A percentile compares a stretch with the other conserved stretches of the same genome.
These are phyloP conservation scores for Entoloma clypeatum DNA, from an alignment of 1,284 basidiomycete genomes.

Conservation along the genomic window DNA sequence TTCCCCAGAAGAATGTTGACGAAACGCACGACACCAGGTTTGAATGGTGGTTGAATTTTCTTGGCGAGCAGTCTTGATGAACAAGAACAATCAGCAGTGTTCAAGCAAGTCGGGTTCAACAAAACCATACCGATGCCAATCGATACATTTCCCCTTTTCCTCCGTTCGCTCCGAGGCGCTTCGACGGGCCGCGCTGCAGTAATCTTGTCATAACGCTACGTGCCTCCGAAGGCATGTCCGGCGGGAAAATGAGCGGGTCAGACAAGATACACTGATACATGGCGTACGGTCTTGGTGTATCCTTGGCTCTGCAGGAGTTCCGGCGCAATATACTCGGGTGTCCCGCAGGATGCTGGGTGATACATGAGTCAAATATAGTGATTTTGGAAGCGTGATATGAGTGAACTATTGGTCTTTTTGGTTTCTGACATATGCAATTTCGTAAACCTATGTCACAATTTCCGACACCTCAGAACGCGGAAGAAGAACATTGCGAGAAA, in stretches of 20 bases:
- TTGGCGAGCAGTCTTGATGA: conserved; percentile 73
- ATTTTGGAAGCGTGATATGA: conserved; percentile 10
- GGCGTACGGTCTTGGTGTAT: conserved; percentile 97
- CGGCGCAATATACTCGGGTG: conserved; percentile 96
- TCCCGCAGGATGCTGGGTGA: conserved; percentile 91
- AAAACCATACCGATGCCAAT: conserved; percentile 69
- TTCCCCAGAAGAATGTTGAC: conserved; percentile 44
- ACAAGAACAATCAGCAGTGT: not conserved
- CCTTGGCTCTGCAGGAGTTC: conserved; percentile 95
- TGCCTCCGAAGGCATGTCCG: conserved; percentile 88
- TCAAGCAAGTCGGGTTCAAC: no score
- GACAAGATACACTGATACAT: conserved; percentile 98
- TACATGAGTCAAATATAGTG: conserved; percentile 5
- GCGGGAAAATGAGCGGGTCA: conserved; percentile 92
- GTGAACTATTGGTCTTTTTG: conserved; percentile 93
- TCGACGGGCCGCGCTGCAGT: conserved; percentile 84
- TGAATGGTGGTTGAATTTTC: conserved; percentile 98
- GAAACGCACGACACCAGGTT: conserved; percentile 90
- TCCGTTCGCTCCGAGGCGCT: conserved; percentile 86
- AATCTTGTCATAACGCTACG: conserved; percentile 85
- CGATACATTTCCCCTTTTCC: conserved; percentile 91
- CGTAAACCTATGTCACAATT: conserved; percentile 81
- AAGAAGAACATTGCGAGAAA: no score
- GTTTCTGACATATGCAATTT: conserved; percentile 99
- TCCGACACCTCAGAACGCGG: no score